Base-by-base conservation (phyloP, 305 asterid genomes). In the Fraxinus sp. region DNA sequence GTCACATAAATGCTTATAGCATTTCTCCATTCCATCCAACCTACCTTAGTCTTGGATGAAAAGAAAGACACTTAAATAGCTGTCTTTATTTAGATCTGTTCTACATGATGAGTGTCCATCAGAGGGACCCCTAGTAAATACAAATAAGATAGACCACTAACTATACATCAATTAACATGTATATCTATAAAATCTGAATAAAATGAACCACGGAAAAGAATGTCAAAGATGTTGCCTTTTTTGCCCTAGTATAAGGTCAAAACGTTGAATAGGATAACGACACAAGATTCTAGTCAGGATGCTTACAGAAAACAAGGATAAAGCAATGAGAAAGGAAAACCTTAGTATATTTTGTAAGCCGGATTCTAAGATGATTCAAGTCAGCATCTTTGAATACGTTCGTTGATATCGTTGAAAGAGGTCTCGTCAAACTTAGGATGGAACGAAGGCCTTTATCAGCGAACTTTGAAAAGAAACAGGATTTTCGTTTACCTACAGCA, bases 261-360 rank as follows among this genome's bases (percentile, higher is more conserved):
- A 49, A 70, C 46, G 36, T 32, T 43, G 41, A 26, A 64, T 24
- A 35, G 20, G 59, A 71, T 80, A 59, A 78, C 20, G 30, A 77
- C 62, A 71, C 36, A 75, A 35, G 79, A 46, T n/a, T 35, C 77
- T 30, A 37, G 30, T 76, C 10, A 30, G 79, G 75, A 66, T 68
- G 78, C 43, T 71, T 71, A 32, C 13, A 71, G 43, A 71, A 71
- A 71, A 18, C 77, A 33, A 70, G 75, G 80, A 83, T 64, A 77
- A 62, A 81, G 55, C 52, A 41, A 9, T 22, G 76, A 64, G 20
- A 18, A n/a, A 83, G 85, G 72, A 81, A 77, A 83, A 93, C 98
- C 98, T 95, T 90, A 49, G 96, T 86, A 81, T 87, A 88, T 88
- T 91, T 90, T 71, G 98, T 91, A 82, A 95, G 86, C 33, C 92